Base-by-base conservation (phyloP, 2,329 filamentous ascomycete genomes). In the Mollisiaceae sp. region DNA sequence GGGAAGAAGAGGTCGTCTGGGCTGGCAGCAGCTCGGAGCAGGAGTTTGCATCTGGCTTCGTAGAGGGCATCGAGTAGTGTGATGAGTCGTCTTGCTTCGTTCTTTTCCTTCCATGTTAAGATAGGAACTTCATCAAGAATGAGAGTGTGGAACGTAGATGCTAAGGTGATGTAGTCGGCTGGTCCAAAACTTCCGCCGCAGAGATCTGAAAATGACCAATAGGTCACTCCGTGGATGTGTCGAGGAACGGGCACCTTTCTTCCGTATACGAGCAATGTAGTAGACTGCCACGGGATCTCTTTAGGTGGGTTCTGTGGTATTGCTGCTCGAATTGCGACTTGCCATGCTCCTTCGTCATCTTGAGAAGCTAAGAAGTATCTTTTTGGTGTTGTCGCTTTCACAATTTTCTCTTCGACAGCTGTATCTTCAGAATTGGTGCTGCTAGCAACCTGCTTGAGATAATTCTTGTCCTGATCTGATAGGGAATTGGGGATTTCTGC, bases 1-100 rank as follows among this genome's bases (percentile, higher is more conserved):
- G 91, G 91, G 75, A 95, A 94, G 82, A 94, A 94, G 6, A 94
- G 81, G 35, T 88, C 83, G 69, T 94, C 92, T 0, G 91, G 91
- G 0, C 86, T 86, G 1, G 85, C 86, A 47, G 83, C 83, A 1
- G 91, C 91, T 22, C 86, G 83, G 60, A 94, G 82, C 52, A 92
- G 78, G 11, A 94, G 83, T 71, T 92, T 92, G 77, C 91, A 94
- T 8, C 89, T 85, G n/a, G 90, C 89, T 79, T 94, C 91, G 77
- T 94, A 94, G 0, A 93, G 81, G 0, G 91, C 91, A 73, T 95
- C 91, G 1, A 94, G 83, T 1, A 95, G 82, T 0, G 90, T 94
- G 74, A 94, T 94, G 75, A 95, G 88, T 12, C 92, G 85, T 4
- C 91, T 83, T 0, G 92, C 92, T 78, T 94, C 91, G 75, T 94